These are phyloP conservation scores for Wickerhamiella vanderwaltii DNA, from an alignment of 805 yeast genomes.

Conservation along the genomic window DNA sequence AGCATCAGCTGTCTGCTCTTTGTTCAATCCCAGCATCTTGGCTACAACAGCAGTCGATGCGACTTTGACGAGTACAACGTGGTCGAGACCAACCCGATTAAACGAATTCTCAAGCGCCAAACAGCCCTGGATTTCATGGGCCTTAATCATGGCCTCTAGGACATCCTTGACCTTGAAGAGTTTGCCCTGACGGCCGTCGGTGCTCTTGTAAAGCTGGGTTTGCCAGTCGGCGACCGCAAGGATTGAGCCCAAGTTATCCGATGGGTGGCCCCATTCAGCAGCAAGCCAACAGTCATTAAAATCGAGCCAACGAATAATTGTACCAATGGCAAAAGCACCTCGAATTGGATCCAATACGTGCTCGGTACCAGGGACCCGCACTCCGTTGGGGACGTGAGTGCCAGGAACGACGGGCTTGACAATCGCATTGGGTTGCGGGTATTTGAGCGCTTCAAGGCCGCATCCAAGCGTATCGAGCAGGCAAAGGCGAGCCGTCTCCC, in stretches of 20 bases:
- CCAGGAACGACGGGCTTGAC: conserved; percentile 50
- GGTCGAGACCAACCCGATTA: conserved; percentile 48
- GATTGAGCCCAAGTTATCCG: conserved; percentile 49
- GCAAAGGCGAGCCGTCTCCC: conserved; percentile 44
- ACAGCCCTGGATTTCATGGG: conserved; percentile 52
- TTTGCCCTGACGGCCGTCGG: conserved; percentile 31
- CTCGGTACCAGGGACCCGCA: conserved; percentile 43
- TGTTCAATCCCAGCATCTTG: conserved; percentile 38
- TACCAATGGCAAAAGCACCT: conserved; percentile 47
- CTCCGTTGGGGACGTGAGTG: conserved; percentile 42
- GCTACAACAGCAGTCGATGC: conserved; percentile 52
- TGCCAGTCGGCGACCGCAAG: conserved; percentile 47
- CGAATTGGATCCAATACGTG: conserved; percentile 43
- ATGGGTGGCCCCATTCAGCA: conserved; percentile 62
- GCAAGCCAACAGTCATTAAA: conserved; percentile 56
- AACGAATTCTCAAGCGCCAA: conserved; percentile 49
- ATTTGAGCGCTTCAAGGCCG: conserved; percentile 46
- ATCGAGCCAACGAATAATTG: conserved; percentile 48
- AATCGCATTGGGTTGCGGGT: conserved; percentile 36
- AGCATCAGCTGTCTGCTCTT: conserved; percentile 43
- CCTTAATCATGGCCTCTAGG: conserved; percentile 46
- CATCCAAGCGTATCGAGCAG: conserved; percentile 48
- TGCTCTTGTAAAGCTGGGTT: conserved; percentile 35
- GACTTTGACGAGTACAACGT: conserved; percentile 45
- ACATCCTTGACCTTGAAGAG: conserved; percentile 39